Percentiles rank a stretch among this genome's conserved stretches.
Conservation (phyloP, 768 basidiomycete genomes). For the Lactarius trivialis region DNA sequence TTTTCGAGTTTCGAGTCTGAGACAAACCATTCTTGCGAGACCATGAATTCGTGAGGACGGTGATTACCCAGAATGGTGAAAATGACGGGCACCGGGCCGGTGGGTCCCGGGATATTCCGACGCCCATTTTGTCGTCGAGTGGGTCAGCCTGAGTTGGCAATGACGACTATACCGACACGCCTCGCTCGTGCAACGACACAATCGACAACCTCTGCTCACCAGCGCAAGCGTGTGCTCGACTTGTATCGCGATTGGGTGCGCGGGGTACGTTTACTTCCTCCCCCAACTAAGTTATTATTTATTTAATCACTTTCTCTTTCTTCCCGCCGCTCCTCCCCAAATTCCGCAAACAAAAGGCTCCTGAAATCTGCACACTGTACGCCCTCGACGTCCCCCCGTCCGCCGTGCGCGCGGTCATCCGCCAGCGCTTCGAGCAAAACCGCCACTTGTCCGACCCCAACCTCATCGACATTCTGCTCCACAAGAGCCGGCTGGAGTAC, state of each 20-base stretch:
- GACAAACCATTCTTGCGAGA: too few relatives aligned
- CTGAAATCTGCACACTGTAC: conserved; percentile 80
- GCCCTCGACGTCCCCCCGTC: conserved; percentile 73
- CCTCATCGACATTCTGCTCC: conserved; percentile 78
- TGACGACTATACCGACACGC: conserved; percentile 86
- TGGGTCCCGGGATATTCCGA: neutral
- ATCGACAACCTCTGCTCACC: conserved; percentile 54
- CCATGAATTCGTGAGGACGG: too few relatives aligned
- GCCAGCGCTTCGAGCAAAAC: conserved; percentile 83
- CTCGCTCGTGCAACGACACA: conserved; percentile 64
- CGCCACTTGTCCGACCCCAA: conserved; percentile 73
- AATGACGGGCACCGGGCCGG: neutral
- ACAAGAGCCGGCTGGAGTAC: conserved; percentile 80
- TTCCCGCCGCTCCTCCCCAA: neutral
- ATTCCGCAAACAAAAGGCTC: conserved; percentile 53
- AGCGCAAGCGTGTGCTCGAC: conserved; percentile 59
- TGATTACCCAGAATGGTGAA: too few relatives aligned
- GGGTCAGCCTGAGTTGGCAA: conserved; percentile 24
- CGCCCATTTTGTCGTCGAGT: neutral
- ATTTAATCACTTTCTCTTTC: neutral
- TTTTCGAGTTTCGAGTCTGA: too few relatives aligned
- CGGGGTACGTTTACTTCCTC: conserved; percentile 48
- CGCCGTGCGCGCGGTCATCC: conserved; percentile 72
- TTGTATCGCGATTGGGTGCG: conserved; percentile 95
- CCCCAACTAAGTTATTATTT: neutral